A percentile compares a stretch with the other conserved stretches of the same genome.
Evolutionary conservation across 2,329 filamentous ascomycete species (phyloP).

Genomic region (Colletotrichum spaethianum): DNA sequence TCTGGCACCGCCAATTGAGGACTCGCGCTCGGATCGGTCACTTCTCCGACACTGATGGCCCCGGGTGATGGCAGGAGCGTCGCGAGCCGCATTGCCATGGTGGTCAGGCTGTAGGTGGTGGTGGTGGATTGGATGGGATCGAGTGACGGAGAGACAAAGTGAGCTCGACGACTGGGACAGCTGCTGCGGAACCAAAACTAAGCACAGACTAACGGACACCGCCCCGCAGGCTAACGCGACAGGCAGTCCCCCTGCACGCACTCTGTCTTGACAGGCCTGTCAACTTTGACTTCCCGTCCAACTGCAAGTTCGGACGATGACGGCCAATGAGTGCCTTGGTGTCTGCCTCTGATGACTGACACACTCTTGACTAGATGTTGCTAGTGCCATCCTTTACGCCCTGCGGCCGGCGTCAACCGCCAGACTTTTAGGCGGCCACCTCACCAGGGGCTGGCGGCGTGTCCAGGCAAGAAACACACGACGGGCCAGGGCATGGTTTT

Average conservation of each 20-base stretch:
- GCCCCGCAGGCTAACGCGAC: conserved; percentile 10
- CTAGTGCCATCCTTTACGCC: background rate
- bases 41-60: conserved; percentile 15
- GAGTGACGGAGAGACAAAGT: background rate
- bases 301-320: background rate
- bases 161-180: background rate
- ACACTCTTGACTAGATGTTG: background rate
- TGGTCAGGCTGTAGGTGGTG: conserved; percentile 20
- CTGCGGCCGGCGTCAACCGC: background rate
- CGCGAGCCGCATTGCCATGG: conserved; percentile 32
- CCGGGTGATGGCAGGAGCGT: conserved; percentile 23
- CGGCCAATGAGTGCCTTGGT: background rate
- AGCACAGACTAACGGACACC: conserved; percentile 12
- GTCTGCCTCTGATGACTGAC: background rate
- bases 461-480: background rate
- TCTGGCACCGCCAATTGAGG: conserved; percentile 18
- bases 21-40: conserved; percentile 30
- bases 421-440: background rate
- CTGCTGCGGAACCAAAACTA: conserved; percentile 23
- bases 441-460: background rate
- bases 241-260: conserved; percentile 14
- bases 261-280: conserved; percentile 10
- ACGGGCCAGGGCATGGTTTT: background rate
- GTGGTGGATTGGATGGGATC: conserved; percentile 15
- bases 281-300: conserved; percentile 4